phyloP scores from a whole-genome alignment of 1,284 basidiomycete species.

The Hymenochaete sp. region DNA sequence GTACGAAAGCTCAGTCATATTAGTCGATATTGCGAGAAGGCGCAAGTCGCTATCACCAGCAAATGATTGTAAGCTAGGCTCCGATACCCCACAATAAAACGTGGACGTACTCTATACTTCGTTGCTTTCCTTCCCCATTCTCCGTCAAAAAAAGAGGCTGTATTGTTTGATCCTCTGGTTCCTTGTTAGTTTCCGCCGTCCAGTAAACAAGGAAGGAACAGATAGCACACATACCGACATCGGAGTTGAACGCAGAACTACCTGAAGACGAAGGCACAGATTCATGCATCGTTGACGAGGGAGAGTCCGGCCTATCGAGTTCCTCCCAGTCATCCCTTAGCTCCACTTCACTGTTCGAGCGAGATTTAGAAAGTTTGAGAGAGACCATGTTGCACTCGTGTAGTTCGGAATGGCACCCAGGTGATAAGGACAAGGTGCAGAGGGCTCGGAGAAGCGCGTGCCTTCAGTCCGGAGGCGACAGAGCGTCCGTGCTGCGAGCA shows the following conservation, averaged over 20 bases:
- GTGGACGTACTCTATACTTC: constrained; percentile 43
- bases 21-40: constrained; percentile 67
- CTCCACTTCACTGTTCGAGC: constrained; percentile 11
- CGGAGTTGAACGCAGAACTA: constrained; percentile 9
- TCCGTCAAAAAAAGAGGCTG: no score
- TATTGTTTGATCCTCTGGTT: no score
- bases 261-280: constrained; percentile 13
- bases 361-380: constrained; percentile 15
- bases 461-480: constrained; percentile 4
- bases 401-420: constrained; percentile 20
- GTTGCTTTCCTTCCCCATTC: constrained; percentile 40
- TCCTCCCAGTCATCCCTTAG: constrained; percentile 13
- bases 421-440: no score
- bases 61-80: not conserved
- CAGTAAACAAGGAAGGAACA: no score
- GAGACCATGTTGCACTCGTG: constrained; percentile 12
- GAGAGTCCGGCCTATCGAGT: constrained; percentile 11
- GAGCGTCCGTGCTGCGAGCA: constrained; percentile 13
- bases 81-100: not conserved
- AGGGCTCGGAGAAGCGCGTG: no score
- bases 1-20: constrained; percentile 76
- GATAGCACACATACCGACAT: constrained; percentile 9
- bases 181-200: no score
- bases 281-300: constrained; percentile 6
- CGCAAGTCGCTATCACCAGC: constrained; percentile 51